Evolutionary conservation across 208 protist genomes (phyloP), one percentile per base, ranked within the genome.

Genomic region (Leishmania braziliensis): DNA sequence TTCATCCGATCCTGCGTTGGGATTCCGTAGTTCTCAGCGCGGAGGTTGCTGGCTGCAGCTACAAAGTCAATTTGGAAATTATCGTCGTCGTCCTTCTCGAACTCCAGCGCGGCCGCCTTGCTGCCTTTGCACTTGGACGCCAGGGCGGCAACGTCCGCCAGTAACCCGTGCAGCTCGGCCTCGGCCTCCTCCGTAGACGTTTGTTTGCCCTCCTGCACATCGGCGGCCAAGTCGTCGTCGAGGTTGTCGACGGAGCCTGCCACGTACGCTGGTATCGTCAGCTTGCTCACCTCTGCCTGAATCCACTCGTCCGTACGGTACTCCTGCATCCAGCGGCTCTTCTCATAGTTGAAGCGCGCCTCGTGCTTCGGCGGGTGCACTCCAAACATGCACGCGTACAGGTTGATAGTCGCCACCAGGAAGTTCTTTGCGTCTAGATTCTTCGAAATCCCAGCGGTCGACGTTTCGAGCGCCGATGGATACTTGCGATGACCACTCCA

Each of bases 51-150:
- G 26, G 87, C 86, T 0, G 98, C 94, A 39, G 92, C 91, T n/a
- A 99, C 89, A 83, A 99, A 99, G 85, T 98, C 97, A 70, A 99
- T 97, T 83, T 99, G 98, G 84, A 95, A 96, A 86, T 99, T 99
- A 76, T 93, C 89, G 79, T 99, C 98, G 84, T 99, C 96, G 85
- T 99, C 98, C 79, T 99, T 99, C 86, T 99, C 98, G 80, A 99
- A 99, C 53, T 98, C 93, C 18, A 98, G 87, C 73, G 94, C 85
- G 0, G 74, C 81, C 2, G 89, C 87, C 70, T 87, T 92, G 72
- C 79, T 88, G 29, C 73, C 48, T n/a, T 84, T 63, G 79, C 92
- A 96, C 71, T 83, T 80, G 50, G 77, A 26, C n/a, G 92, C 91
- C 51, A 90, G 79, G 14, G 69, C 73, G 0, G 77, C 56, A 66